Evolutionary conservation across 805 yeast genomes (phyloP).

Genomic region (Saccharomycopsis fermentans): DNA sequence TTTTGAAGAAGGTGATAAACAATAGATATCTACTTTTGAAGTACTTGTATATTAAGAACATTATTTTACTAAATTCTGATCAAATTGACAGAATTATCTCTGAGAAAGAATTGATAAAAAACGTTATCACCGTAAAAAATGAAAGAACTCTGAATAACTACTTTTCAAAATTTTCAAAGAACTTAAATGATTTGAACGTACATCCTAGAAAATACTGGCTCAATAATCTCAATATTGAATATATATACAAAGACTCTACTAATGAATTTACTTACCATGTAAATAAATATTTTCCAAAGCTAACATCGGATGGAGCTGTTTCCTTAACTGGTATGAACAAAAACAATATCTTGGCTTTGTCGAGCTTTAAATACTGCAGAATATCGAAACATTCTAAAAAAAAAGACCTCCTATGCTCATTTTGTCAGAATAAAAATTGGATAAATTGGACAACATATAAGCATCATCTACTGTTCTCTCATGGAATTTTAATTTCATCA

Average conservation of each 20-base stretch:
- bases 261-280: background rate
- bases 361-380: background rate
- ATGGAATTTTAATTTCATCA: slow-evolving; percentile 10
- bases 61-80: background rate
- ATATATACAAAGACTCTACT: background rate
- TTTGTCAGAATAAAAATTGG: slow-evolving; percentile 17
- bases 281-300: slow-evolving; percentile 2
- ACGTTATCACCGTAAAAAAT: background rate
- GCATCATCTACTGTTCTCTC: slow-evolving; percentile 17
- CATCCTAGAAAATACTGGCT: slow-evolving; percentile 9
- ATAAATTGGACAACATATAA: slow-evolving; percentile 20
- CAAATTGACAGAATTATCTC: background rate
- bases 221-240: background rate
- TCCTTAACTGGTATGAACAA: background rate
- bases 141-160: background rate
- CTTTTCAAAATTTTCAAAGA: background rate
- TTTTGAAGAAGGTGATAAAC: background rate
- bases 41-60: background rate
- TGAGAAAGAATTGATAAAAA: background rate
- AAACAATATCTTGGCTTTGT: background rate
- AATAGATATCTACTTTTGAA: background rate
- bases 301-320: background rate
- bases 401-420: slow-evolving; percentile 8
- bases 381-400: background rate
- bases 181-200: background rate